These are phyloP conservation scores for Pestalotiopsis sp. DNA, from an alignment of 2,329 filamentous ascomycete species.

Conservation along the genomic window DNA sequence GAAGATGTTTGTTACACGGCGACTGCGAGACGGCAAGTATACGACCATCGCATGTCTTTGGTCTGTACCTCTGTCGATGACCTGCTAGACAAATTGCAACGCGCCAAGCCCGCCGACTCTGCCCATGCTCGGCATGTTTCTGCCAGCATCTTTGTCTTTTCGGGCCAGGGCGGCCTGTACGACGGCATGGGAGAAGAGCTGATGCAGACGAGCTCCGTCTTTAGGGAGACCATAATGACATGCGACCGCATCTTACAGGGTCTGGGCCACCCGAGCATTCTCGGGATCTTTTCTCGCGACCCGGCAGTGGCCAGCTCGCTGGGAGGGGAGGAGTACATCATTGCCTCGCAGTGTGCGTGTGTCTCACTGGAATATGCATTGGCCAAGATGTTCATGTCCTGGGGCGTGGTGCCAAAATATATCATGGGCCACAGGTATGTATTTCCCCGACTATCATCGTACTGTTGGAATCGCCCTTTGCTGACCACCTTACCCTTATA, in stretches of 20 bases:
- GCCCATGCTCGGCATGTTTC: background rate
- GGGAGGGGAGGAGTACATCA: background rate
- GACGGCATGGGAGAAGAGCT: conserved; percentile 22
- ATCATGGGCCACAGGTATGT: conserved; percentile 19
- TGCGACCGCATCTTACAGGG: conserved; percentile 17
- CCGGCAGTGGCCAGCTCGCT: background rate
- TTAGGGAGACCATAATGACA: conserved; percentile 12
- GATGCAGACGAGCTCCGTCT: conserved; percentile 17
- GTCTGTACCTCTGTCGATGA: conserved; percentile 15
- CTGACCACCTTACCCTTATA: background rate
- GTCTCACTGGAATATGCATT: conserved; percentile 16
- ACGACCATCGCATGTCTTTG: conserved; percentile 18
- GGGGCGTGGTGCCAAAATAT: conserved; percentile 16
- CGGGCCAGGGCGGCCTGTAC: conserved; percentile 19
- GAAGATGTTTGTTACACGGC: conserved; percentile 23
- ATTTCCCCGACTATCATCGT: background rate
- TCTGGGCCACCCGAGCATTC: conserved; percentile 6
- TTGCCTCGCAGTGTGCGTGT: conserved; percentile 18
- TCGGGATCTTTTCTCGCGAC: conserved; percentile 1
- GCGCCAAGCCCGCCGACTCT: background rate
- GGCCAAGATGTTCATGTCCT: conserved; percentile 16
- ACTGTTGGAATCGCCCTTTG: background rate
- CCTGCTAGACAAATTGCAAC: conserved; percentile 7
- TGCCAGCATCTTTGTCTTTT: conserved; percentile 17
- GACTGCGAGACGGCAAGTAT: conserved; percentile 21